These are phyloP conservation scores for Alternaria conjuncta DNA, from an alignment of 2,329 filamentous ascomycete genomes.

Conservation along the genomic window DNA sequence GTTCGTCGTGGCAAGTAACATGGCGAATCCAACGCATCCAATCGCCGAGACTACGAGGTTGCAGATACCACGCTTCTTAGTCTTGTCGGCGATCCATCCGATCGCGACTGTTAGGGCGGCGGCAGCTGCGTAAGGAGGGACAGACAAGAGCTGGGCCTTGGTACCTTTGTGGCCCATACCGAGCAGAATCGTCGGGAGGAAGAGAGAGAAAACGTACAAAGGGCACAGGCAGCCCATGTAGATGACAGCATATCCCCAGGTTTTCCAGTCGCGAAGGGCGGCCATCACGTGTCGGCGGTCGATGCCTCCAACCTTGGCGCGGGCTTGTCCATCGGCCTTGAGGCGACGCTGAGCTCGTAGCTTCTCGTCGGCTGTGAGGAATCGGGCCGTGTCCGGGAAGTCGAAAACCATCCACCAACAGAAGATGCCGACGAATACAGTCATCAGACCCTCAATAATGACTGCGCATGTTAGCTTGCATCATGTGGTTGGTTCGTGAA, in stretches of 20 bases:
- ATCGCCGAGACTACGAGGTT: conserved; percentile 76
- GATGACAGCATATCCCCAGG: conserved; percentile 62
- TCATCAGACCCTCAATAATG: conserved; percentile 48
- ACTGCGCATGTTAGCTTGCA: conserved; percentile 28
- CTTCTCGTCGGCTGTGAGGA: conserved; percentile 60
- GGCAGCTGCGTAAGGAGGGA: conserved; percentile 77
- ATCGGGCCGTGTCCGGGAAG: conserved; percentile 66
- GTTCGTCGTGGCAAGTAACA: conserved; percentile 72
- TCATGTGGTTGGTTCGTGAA: not conserved
- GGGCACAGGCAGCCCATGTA: conserved; percentile 66
- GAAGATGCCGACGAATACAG: conserved; percentile 44
- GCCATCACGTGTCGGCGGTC: conserved; percentile 49
- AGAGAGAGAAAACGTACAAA: conserved; percentile 45
- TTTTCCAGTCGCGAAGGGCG: conserved; percentile 57
- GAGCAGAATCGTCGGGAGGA: conserved; percentile 57
- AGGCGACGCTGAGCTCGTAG: conserved; percentile 67
- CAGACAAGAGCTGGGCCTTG: conserved; percentile 72
- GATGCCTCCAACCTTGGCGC: conserved; percentile 60
- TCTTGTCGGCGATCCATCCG: conserved; percentile 79
- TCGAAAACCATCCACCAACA: conserved; percentile 68
- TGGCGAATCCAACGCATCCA: conserved; percentile 78
- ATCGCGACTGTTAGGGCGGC: conserved; percentile 76
- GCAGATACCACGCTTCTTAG: conserved; percentile 75
- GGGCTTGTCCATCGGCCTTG: conserved; percentile 71
- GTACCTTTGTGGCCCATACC: conserved; percentile 63